Percentiles rank a stretch among this genome's conserved stretches.
phyloP scores from a whole-genome alignment of 495 filamentous ascomycete species.

The Talaromyces adpressus region DNA sequence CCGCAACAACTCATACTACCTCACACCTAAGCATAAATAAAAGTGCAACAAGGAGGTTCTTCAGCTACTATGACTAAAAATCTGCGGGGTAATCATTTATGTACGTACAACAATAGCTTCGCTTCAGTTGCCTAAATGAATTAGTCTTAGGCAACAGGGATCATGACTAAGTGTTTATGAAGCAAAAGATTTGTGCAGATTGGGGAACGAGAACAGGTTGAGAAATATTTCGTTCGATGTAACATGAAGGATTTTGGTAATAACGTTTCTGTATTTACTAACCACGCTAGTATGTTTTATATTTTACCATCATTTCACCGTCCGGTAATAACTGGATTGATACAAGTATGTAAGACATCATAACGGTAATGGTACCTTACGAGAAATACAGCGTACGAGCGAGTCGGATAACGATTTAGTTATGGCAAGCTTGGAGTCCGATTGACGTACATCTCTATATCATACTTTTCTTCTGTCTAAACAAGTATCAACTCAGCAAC shows the following conservation, averaged over 20 bases:
- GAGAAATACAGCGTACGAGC: background rate
- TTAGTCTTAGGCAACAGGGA: background rate
- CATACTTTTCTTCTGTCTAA: background rate
- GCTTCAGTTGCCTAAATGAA: background rate
- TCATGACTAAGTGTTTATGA: background rate
- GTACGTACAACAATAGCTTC: background rate
- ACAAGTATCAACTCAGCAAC: slow-evolving; percentile 2
- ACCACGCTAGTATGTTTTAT: background rate
- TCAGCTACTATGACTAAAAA: background rate
- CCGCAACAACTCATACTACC: background rate
- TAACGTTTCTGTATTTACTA: background rate
- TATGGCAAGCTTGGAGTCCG: background rate
- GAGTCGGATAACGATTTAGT: background rate
- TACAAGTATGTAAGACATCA: background rate
- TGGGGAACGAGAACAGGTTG: background rate
- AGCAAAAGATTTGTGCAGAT: too few relatives aligned
- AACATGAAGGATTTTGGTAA: background rate
- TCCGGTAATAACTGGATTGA: background rate
- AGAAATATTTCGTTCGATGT: background rate
- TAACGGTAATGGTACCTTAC: background rate
- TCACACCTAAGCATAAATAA: background rate
- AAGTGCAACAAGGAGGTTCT: background rate
- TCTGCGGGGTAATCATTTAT: background rate
- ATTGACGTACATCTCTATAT: background rate
- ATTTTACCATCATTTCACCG: background rate